Base-by-base conservation (phyloP, 345 rosid species). In the Euclidium syriacum region DNA sequence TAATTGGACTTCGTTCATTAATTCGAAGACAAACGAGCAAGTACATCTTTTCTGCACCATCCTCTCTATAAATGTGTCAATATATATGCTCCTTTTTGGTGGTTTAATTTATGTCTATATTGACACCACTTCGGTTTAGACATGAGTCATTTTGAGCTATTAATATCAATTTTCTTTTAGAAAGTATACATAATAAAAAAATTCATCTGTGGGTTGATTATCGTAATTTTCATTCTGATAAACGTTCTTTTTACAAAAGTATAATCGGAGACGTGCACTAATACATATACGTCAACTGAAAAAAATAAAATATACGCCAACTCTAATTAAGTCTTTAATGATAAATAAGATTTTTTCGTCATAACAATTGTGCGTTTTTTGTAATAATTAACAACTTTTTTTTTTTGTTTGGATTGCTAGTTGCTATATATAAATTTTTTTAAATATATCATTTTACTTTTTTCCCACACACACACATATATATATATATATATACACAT, bases 11-110 rank as follows among this genome's bases (percentile, higher is more conserved):
- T 41, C 32, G 34, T 25, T 25, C 64, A 29, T 44, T 17, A 39
- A 24, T 63, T 48, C 59, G 38, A 22, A 57, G 65, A 58, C 33
- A 40, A 59, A 59, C 61, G 55, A 54, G 57, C 57, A 27, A 70
- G 69, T 70, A 62, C 74, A 46, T 43, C 60, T 50, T 60, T 33
- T 68, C 59, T 50, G 38, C 60, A 36, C 67, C 73, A 59, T 68
- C 59, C 66, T 68, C 59, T 40, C 16, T 40, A 12, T 47, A 27
- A 67, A 35, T 46, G 71, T 46, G n/a, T 40, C 32, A 22, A 27
- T 32, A 3, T 32, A 3, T 38, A 38, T 27, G 30, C 20, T 29
- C 33, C 14, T 7, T 20, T 40, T 47, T 43, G n/a, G n/a, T 4
- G 43, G 14, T 35, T 18, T n/a, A 39, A 36, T 9, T 23, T 52